A percentile compares a stretch with the other conserved stretches of the same genome.
Conservation (phyloP, 2,329 filamentous ascomycete species). For the Pseudogymnoascus sp. region DNA sequence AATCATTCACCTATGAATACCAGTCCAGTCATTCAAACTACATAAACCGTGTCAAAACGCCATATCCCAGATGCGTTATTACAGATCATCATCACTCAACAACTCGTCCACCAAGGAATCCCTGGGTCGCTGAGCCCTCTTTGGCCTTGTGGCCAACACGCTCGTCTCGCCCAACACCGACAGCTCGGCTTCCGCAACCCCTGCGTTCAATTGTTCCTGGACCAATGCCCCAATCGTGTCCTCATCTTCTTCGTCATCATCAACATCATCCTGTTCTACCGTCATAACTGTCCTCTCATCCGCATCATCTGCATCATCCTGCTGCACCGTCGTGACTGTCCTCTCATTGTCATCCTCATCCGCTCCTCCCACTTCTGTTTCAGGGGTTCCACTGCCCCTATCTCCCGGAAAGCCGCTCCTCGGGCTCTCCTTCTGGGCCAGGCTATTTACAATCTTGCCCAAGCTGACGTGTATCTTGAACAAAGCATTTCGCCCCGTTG, state of each 20-base stretch:
- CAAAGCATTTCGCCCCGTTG: slow-evolving; percentile 53
- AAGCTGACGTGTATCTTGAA: slow-evolving; percentile 61
- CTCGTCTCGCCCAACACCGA: not conserved
- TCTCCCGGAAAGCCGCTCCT: slow-evolving; percentile 27
- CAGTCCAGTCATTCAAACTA: not conserved
- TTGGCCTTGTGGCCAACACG: slow-evolving; percentile 4
- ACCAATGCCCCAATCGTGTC: slow-evolving; percentile 1
- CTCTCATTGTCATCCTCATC: slow-evolving; percentile 33
- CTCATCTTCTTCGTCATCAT: slow-evolving; percentile 2
- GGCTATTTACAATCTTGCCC: slow-evolving; percentile 55
- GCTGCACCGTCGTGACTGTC: slow-evolving; percentile 36
- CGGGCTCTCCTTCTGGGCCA: slow-evolving; percentile 22
- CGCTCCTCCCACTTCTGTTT: slow-evolving; percentile 29
- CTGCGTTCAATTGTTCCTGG: not conserved
- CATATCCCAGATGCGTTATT: not conserved
- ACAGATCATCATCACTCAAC: slow-evolving; percentile 24
- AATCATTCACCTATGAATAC: slow-evolving; percentile 1
- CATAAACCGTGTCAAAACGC: not conserved
- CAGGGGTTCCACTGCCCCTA: slow-evolving; percentile 25
- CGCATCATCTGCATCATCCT: slow-evolving; percentile 30
- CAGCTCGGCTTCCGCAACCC: not conserved
- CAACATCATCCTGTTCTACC: slow-evolving; percentile 10
- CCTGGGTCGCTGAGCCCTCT: not conserved
- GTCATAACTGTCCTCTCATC: slow-evolving; percentile 13
- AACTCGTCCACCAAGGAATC: slow-evolving; percentile 25